Base-by-base conservation (phyloP, 2,329 filamentous ascomycete genomes). In the Exophiala viscosa region DNA sequence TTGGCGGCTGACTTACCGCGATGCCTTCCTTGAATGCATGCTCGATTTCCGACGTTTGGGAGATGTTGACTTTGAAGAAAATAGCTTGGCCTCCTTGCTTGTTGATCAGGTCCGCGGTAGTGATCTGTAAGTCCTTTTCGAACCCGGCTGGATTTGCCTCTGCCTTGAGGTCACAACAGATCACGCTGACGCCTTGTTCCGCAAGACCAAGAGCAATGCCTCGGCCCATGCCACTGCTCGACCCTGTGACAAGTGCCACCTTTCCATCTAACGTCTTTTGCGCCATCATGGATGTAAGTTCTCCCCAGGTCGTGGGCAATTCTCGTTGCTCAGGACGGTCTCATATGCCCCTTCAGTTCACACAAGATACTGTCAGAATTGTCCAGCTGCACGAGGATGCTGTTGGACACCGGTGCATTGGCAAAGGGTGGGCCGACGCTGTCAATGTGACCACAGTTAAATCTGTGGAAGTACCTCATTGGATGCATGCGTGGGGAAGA, bases 181-280 rank as follows among this genome's bases (percentile, higher is more conserved):
- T 67, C 4, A 78, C 58, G 3, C 52, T 54, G 1, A 73, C 71
- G 60, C 90, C 90, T 62, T 95, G 88, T 3, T 79, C 76, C 48
- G 93, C 73, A 67, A 87, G 93, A 63, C 84, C 86, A 45, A 95
- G 79, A 39, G 86, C 84, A 59, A 95, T 93, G 62, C 88, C 90
- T 59, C 87, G 81, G 45, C 90, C 90, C 64, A 95, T 95, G 49
- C 89, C 89, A 1, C 88, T 93, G 3, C 85, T 85, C 52, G 87
- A 88, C 58, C 90, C 90, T 1, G 90, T 95, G 65, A 95, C 90
- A 66, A 90, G 86, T 70, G 88, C 88, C 9, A 84, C 86, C 71
- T 93, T 95, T 69, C 81, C 82, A 20, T 52, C 7, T 11, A 52
- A 10, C 20, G 20, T 23, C 20, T 23, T 23, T 6, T 23, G 20